A percentile compares a stretch with the other conserved stretches of the same genome.
Evolutionary conservation across 345 rosid genomes (phyloP).

Genomic region (Kandelia obovata): DNA sequence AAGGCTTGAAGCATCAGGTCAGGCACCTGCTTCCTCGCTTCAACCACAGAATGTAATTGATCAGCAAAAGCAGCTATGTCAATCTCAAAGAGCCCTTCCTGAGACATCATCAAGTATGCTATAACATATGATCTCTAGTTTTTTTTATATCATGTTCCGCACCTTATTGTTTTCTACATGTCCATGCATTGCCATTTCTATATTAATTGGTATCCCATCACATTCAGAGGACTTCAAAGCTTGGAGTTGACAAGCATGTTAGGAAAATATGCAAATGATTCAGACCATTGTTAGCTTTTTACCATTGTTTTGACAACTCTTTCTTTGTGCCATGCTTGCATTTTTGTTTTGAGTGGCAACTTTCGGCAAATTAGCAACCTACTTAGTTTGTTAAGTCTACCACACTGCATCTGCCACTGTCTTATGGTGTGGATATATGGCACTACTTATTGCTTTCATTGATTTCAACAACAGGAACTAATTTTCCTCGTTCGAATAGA

Average conservation of each 20-base stretch:
- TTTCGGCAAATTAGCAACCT: too few relatives aligned
- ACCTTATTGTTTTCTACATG: neutral
- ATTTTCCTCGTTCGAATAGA: too few relatives aligned
- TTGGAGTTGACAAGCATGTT: too few relatives aligned
- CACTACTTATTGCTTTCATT: neutral
- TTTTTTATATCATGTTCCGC: slow-evolving; percentile 8
- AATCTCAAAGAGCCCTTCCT: slow-evolving; percentile 61
- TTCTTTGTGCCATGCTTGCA: too few relatives aligned
- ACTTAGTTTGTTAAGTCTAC: neutral
- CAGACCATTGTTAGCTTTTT: slow-evolving; percentile 29
- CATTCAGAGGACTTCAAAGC: too few relatives aligned
- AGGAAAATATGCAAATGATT: too few relatives aligned
- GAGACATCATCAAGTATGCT: slow-evolving; percentile 83
- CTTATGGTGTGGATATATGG: neutral
- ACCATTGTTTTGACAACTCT: slow-evolving; percentile 60
- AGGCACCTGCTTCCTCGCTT: slow-evolving; percentile 61
- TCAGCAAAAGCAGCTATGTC: slow-evolving; percentile 84
- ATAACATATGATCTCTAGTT: slow-evolving; percentile 12
- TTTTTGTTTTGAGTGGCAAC: too few relatives aligned
- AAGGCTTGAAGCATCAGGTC: slow-evolving; percentile 68
- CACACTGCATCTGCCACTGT: neutral
- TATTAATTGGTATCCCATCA: too few relatives aligned
- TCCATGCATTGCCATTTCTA: too few relatives aligned
- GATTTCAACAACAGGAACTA: neutral
- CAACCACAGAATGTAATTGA: slow-evolving; percentile 74